A percentile compares a stretch with the other conserved stretches of the same genome.
phyloP scores from a whole-genome alignment of 371 early-diverging fungal genomes.

The Syncephalastrum racemosum region DNA sequence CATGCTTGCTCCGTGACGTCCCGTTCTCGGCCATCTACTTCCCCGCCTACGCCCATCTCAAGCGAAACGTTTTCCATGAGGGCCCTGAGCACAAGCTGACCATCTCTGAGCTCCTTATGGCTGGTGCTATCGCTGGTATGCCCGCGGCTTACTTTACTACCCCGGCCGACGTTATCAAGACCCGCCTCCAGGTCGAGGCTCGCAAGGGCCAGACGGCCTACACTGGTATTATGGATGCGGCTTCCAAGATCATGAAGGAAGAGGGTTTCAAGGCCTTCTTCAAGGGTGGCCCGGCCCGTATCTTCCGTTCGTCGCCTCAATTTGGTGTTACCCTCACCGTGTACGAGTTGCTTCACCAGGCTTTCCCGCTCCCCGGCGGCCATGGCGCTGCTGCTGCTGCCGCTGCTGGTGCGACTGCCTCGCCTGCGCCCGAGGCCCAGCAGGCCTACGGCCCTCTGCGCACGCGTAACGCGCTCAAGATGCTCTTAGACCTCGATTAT shows the following conservation, averaged over 20 bases:
- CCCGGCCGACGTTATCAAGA: constrained; percentile 98
- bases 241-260: constrained; percentile 82
- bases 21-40: constrained; percentile 98
- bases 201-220: constrained; percentile 87
- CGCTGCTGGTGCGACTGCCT: constrained; percentile 18
- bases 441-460: constrained; percentile 47
- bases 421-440: constrained; percentile 18
- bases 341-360: constrained; percentile 87
- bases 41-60: constrained; percentile 92
- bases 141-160: constrained; percentile 97
- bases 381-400: constrained; percentile 23
- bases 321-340: constrained; percentile 94
- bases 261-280: constrained; percentile 96
- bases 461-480: constrained; percentile 66
- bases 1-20: constrained; percentile 94
- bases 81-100: constrained; percentile 73
- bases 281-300: constrained; percentile 91
- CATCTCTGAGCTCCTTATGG: constrained; percentile 77
- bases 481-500: constrained; percentile 60
- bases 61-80: constrained; percentile 83
- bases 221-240: constrained; percentile 85
- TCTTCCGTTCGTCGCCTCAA: constrained; percentile 90
- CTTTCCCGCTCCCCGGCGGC: constrained; percentile 67
- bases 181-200: constrained; percentile 94
- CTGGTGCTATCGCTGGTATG: constrained; percentile 97